phyloP scores from a whole-genome alignment of 169 alveolate species.

The Cryptosporidium canis region DNA sequence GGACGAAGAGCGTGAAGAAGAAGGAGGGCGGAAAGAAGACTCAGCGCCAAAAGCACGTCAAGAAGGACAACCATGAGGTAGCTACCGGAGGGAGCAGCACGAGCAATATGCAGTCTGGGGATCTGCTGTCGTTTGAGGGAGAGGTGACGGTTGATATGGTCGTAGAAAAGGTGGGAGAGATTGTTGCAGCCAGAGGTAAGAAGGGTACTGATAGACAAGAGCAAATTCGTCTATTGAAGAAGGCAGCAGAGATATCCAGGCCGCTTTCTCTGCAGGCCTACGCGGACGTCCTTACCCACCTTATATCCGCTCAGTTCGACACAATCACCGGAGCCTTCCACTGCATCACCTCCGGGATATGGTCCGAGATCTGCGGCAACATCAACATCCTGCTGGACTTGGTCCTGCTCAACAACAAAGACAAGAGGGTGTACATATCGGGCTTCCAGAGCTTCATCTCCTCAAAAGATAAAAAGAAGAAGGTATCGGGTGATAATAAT shows the following conservation, averaged over 20 bases:
- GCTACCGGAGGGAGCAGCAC: constrained; percentile 78
- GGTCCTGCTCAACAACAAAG: constrained; percentile 29
- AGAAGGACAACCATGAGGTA: constrained; percentile 57
- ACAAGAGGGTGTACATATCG: constrained; percentile 76
- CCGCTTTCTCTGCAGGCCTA: constrained; percentile 81
- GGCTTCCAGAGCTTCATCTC: constrained; percentile 79
- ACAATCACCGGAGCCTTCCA: constrained; percentile 87
- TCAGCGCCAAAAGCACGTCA: constrained; percentile 76
- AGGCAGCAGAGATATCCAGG: constrained; percentile 86
- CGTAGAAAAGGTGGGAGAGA: constrained; percentile 80
- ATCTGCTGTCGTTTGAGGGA: constrained; percentile 82
- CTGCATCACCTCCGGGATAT: constrained; percentile 81
- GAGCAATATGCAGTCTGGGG: constrained; percentile 76
- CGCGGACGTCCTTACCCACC: constrained; percentile 86
- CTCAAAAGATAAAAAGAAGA: constrained; percentile 72
- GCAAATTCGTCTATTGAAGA: constrained; percentile 83
- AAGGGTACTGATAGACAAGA: constrained; percentile 89
- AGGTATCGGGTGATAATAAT: constrained; percentile 13
- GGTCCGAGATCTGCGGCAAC: constrained; percentile 84
- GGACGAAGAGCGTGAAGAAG: constrained; percentile 78
- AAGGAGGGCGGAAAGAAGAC: constrained; percentile 80
- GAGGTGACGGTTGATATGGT: constrained; percentile 85
- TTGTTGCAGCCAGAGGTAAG: constrained; percentile 82
- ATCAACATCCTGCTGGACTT: constrained; percentile 74
- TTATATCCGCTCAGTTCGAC: constrained; percentile 88